These are phyloP conservation scores for Leavenworthia alabamica DNA, from an alignment of 345 rosid species.

Conservation along the genomic window DNA sequence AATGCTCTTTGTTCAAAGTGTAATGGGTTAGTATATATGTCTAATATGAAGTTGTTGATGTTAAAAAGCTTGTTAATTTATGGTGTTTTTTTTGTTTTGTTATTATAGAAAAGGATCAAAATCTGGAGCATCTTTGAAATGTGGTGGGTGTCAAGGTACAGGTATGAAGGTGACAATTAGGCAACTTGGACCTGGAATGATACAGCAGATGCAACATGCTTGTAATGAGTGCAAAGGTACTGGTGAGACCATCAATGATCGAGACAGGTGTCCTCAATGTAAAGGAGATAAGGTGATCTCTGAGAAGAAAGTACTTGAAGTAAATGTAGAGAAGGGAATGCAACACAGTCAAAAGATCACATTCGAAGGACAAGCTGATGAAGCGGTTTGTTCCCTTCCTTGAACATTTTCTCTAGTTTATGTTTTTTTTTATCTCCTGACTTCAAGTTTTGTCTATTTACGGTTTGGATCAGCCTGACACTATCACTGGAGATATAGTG, in stretches of 20 bases:
- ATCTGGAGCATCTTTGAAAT: constrained; percentile 64
- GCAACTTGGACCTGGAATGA: constrained; percentile 68
- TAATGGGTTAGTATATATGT: constrained; percentile 56
- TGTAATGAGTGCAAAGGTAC: constrained; percentile 71
- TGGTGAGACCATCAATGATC: constrained; percentile 61
- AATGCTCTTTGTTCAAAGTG: constrained; percentile 76
- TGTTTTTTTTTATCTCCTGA: neutral
- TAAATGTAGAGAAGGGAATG: constrained; percentile 70
- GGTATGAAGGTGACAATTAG: constrained; percentile 72
- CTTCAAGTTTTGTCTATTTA: neutral
- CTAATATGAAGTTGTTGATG: neutral
- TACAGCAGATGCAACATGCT: constrained; percentile 79
- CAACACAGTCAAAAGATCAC: constrained; percentile 60
- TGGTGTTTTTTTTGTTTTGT: neutral
- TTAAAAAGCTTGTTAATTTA: neutral
- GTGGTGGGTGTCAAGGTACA: constrained; percentile 66
- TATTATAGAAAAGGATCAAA: constrained; percentile 61
- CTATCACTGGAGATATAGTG: constrained; percentile 63
- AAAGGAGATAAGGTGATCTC: constrained; percentile 66
- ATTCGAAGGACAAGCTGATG: constrained; percentile 74
- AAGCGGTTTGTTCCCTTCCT: constrained; percentile 47
- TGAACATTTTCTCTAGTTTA: neutral
- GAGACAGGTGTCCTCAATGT: constrained; percentile 66
- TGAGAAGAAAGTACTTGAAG: constrained; percentile 70
- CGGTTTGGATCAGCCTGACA: constrained; percentile 55